Evolutionary conservation across 805 yeast genomes (phyloP), one percentile per base, ranked within the genome.

Genomic region (Kodamaea restingae): DNA sequence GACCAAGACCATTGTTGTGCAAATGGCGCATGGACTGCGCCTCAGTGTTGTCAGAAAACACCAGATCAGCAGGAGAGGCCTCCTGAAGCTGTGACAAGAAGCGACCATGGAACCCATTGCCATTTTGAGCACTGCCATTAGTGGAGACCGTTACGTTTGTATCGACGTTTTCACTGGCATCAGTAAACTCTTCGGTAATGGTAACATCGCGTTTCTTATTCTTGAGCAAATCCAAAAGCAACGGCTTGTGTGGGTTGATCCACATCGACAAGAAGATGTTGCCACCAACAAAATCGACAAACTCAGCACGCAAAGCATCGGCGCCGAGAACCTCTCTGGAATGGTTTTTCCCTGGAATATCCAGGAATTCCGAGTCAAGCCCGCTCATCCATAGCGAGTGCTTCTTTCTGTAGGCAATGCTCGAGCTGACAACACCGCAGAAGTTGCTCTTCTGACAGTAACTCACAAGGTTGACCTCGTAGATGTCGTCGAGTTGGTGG

Each of bases 231-330:
- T 38, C 36, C 43, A 48, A 41, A 9, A 35, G 39, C 32, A 55
- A 49, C n/a, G 53, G 58, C 30, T 54, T 60, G 15, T 52, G 50
- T 1, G 62, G 56, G 36, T 60, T 53, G 27, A 67, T 45, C 69
- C 70, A 66, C 5, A 44, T 42, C n/a, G 49, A 46, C 21, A 49
- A 45, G 43, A 57, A 65, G 28, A 37, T 47, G 43, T 50, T 59
- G 2, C 56, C 60, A 8, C 49, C 42, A 14, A 56, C 54, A 39
- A 61, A 66, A 7, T 53, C 57, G 21, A 26, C 35, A 39, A 39
- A 39, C 20, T 39, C 38, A 25, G 18, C 33, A 5, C 21, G 26
- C 18, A 39, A 24, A 11, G 18, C 24, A 8, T 39, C 42, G 21
- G 24, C 15, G 10, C 35, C 20, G 18, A n/a, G 28, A 4, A 30